Evolutionary conservation across 345 rosid species (phyloP).

Genomic region (Corchorus olitorius): DNA sequence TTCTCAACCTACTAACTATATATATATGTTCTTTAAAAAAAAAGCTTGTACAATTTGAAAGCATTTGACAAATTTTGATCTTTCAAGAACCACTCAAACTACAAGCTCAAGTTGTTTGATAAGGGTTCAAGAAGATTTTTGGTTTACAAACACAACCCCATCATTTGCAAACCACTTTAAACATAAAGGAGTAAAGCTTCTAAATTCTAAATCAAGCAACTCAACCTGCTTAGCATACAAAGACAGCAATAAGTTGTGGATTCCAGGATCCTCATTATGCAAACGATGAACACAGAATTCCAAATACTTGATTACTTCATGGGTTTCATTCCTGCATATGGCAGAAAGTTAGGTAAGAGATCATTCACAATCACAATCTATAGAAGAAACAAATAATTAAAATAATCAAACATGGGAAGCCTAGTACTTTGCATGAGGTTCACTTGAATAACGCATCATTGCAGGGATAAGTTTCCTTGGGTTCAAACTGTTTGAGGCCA

Average conservation of each 20-base stretch:
- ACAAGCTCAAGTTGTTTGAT: conserved; percentile 4
- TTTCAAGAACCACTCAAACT: neutral
- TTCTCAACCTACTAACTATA: conserved; percentile 3
- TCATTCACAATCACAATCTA: neutral
- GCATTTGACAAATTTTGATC: neutral
- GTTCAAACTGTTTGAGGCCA: conserved; percentile 79
- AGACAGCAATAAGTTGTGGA: conserved; percentile 93
- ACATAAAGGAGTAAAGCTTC: conserved; percentile 9
- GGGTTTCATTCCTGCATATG: conserved; percentile 91
- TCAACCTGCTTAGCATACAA: conserved; percentile 95
- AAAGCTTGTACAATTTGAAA: neutral
- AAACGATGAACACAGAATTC: conserved; percentile 88
- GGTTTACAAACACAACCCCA: neutral
- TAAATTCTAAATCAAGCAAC: conserved; percentile 23
- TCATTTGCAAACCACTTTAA: neutral
- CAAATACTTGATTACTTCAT: conserved; percentile 94
- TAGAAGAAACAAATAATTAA: conserved; percentile 19
- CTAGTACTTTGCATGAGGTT: conserved; percentile 97
- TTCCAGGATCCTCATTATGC: conserved; percentile 97
- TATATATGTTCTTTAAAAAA: too few relatives aligned
- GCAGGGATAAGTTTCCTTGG: conserved; percentile 96
- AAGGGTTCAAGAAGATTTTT: neutral
- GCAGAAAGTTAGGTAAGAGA: conserved; percentile 12
- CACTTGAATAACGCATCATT: conserved; percentile 99
- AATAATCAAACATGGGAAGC: conserved; percentile 5